Percentiles rank a stretch among this genome's conserved stretches.
Conservation (phyloP, 805 yeast species). For the Vanderwaltozyma yarrowii region DNA sequence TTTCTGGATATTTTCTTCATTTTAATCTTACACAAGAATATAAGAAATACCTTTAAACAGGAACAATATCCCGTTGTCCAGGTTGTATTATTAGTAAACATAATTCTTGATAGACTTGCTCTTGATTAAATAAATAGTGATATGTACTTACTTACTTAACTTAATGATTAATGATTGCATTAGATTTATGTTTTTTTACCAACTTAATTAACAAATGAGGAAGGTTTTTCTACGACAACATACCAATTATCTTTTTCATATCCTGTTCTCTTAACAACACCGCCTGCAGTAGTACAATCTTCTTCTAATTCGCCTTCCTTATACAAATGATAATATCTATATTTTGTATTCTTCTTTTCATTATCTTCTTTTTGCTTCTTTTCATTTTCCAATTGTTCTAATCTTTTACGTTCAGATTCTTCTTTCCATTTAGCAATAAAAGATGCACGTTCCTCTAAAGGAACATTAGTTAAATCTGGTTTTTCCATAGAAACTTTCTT, state of each 20-base stretch:
- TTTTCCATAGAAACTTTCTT: slow-evolving; percentile 10
- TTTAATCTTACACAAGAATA: too few relatives aligned
- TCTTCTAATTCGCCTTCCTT: slow-evolving; percentile 70
- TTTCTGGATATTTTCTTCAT: too few relatives aligned
- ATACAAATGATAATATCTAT: slow-evolving; percentile 84
- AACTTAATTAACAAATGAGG: too few relatives aligned
- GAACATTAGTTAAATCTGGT: slow-evolving; percentile 21
- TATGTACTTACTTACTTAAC: not conserved
- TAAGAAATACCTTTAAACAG: too few relatives aligned
- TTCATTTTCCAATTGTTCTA: slow-evolving; percentile 12
- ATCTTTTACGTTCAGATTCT: slow-evolving; percentile 18
- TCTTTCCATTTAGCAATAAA: slow-evolving; percentile 17
- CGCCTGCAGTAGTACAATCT: slow-evolving; percentile 67
- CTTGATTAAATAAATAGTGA: too few relatives aligned
- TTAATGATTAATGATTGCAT: not conserved
- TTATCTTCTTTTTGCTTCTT: slow-evolving; percentile 17
- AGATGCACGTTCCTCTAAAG: slow-evolving; percentile 21
- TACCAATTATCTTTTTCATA: slow-evolving; percentile 97
- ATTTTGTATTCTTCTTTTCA: slow-evolving; percentile 42
- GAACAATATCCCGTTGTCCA: too few relatives aligned
- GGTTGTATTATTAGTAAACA: too few relatives aligned
- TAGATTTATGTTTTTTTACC: too few relatives aligned
- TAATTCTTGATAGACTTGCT: too few relatives aligned
- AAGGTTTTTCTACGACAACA: slow-evolving; percentile 37
- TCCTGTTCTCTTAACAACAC: slow-evolving; percentile 54